Base-by-base conservation (phyloP, 352 stramenopile genomes). In the Elongisporangium senticosum region DNA sequence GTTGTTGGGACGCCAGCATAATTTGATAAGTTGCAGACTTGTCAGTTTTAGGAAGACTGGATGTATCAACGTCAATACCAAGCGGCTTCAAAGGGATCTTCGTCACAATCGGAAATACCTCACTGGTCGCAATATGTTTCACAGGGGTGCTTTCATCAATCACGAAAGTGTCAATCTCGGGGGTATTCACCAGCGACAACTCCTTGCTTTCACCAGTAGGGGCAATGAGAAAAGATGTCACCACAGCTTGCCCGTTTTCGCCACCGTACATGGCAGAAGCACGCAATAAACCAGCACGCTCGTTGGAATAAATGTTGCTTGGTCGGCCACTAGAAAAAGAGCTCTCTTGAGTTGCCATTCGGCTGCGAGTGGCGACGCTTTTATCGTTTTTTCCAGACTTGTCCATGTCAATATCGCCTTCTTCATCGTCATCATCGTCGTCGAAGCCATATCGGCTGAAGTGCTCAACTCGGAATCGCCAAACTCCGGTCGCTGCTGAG, bases 361-460 rank as follows among this genome's bases (percentile, higher is more conserved):
- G 50, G 1, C 62, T 62, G 56, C 73, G 73, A 55, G 47, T 57
- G 43, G 65, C 56, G 20, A 58, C 63, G 26, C 23, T 59, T 10
- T 39, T 8, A 39, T 19, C 63, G n/a, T 61, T 33, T n/a, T 60
- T 61, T n/a, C 23, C 71, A 22, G 61, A 52, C 54, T 67, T 63
- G 60, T 65, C 61, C 64, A 80, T 74, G 21, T 75, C 63, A 51
- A 77, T 65, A 33, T 79, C 68, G 17, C 71, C 64, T 22, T 88
- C 76, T 2, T 86, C 82, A 20, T 90, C 74, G 13, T 89, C 83
- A 22, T 90, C 83, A 40, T 89, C 75, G 55, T 87, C 77, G 49
- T 80, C 69, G 54, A 95, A 83, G 4, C 81, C 85, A 52, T 95
- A 95, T 33, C 85, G 85, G 63, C 81, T 92, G 48, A 95, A 95